phyloP scores from a whole-genome alignment of 139 green algal species.

The Picochlorum sp. region DNA sequence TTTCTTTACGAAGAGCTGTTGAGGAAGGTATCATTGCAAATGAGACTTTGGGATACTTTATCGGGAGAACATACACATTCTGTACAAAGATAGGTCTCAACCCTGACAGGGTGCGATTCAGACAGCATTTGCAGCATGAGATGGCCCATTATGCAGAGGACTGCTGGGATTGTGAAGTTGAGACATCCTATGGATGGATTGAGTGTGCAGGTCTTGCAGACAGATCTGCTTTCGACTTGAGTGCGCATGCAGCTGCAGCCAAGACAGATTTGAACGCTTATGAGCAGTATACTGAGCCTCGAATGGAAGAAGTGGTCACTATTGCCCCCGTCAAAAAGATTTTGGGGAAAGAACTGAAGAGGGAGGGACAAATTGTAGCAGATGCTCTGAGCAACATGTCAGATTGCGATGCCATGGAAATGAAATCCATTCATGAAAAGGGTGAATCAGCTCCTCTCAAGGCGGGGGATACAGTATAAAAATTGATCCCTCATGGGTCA shows the following conservation, averaged over 20 bases:
- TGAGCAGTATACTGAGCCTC: conserved; percentile 76
- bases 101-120: conserved; percentile 76
- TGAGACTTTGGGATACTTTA: conserved; percentile 98
- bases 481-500: conserved; percentile 50
- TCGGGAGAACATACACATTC: conserved; percentile 94
- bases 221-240: conserved; percentile 89
- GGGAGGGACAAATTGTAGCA: conserved; percentile 67
- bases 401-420: conserved; percentile 22
- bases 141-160: conserved; percentile 85
- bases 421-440: conserved; percentile 43
- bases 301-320: conserved; percentile 57
- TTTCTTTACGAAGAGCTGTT: conserved; percentile 79
- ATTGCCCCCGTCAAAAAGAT: conserved; percentile 77
- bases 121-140: conserved; percentile 97
- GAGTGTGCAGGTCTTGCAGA: conserved; percentile 97
- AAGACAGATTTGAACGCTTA: conserved; percentile 78
- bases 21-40: conserved; percentile 87
- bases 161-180: conserved; percentile 97
- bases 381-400: conserved; percentile 50
- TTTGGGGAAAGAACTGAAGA: conserved; percentile 83
- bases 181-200: conserved; percentile 95
- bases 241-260: conserved; percentile 55
- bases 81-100: conserved; percentile 76
- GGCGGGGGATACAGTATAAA: conserved; percentile 19
- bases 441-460: conserved; percentile 24